phyloP scores from a whole-genome alignment of 1,284 basidiomycete genomes.

The Boletus nobilissimus region DNA sequence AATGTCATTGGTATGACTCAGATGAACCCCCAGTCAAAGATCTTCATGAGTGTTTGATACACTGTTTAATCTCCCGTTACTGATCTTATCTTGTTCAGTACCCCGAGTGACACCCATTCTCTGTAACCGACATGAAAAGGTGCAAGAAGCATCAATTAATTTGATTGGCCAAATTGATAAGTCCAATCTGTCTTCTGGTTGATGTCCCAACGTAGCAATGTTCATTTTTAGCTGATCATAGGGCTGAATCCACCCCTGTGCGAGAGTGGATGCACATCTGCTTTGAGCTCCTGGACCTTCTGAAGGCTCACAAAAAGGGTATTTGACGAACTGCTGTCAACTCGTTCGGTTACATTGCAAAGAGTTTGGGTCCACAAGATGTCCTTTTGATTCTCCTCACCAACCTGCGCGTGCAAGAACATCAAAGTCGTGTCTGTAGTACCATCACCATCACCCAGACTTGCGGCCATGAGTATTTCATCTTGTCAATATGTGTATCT shows the following conservation, averaged over 20 bases:
- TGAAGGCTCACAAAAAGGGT: no score
- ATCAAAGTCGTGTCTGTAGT: conserved; percentile 98
- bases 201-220: no score
- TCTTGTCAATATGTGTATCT: no score
- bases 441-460: no score
- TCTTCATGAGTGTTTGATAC: conserved; percentile 80
- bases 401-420: conserved; percentile 97
- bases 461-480: no score
- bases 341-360: conserved; percentile 99
- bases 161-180: conserved; percentile 96
- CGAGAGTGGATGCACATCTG: conserved; percentile 99
- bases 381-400: conserved; percentile 96
- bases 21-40: conserved; percentile 99
- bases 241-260: conserved; percentile 97
- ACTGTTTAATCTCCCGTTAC: conserved; percentile 31
- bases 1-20: conserved; percentile 99
- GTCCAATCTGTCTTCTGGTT: conserved; percentile 40
- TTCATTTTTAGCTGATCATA: no score
- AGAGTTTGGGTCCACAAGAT: conserved; percentile 99
- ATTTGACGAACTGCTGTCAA: conserved; percentile 99
- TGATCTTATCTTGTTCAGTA: conserved; percentile 59
- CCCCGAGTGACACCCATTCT: conserved; percentile 99
- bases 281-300: conserved; percentile 95
- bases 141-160: conserved; percentile 99
- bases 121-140: conserved; percentile 98